These are phyloP conservation scores for Fusarium sp. DNA, from an alignment of 2,329 filamentous ascomycete genomes.

Conservation along the genomic window DNA sequence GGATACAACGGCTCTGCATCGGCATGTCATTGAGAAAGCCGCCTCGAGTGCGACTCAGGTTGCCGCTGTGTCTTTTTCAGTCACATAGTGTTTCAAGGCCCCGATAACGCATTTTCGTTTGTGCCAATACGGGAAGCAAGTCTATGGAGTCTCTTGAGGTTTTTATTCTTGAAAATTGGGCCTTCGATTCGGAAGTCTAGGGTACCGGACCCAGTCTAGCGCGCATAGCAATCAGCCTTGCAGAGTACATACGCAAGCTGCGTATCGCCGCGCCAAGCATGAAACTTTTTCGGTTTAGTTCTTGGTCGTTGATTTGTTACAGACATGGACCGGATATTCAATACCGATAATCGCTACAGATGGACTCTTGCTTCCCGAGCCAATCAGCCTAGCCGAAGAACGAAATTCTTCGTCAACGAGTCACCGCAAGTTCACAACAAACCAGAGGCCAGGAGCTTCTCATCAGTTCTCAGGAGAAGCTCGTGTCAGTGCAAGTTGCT, in stretches of 20 bases:
- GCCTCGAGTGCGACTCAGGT: background rate
- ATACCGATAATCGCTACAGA: background rate
- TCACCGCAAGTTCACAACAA: background rate
- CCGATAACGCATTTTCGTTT: background rate
- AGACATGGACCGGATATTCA: background rate
- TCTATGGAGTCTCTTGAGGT: conserved; percentile 20
- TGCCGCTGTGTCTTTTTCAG: background rate
- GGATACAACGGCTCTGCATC: conserved; percentile 16
- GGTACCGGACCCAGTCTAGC: conserved; percentile 8
- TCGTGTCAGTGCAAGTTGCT: background rate
- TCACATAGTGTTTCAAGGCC: conserved; percentile 8
- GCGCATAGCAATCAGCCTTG: conserved; percentile 27
- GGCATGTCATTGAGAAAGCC: conserved; percentile 6
- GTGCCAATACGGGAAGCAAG: background rate
- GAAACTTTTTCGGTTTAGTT: background rate
- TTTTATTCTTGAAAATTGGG: conserved; percentile 34
- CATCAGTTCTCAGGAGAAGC: background rate
- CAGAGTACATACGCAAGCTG: conserved; percentile 1
- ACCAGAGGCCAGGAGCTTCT: background rate
- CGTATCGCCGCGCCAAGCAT: conserved; percentile 1
- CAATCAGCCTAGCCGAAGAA: background rate
- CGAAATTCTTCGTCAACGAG: background rate
- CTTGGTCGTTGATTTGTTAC: background rate
- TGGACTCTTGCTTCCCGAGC: background rate
- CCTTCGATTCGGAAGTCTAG: conserved; percentile 22